phyloP scores from a whole-genome alignment of 2,329 filamentous ascomycete species.

The Colletotrichum tamarilloi region DNA sequence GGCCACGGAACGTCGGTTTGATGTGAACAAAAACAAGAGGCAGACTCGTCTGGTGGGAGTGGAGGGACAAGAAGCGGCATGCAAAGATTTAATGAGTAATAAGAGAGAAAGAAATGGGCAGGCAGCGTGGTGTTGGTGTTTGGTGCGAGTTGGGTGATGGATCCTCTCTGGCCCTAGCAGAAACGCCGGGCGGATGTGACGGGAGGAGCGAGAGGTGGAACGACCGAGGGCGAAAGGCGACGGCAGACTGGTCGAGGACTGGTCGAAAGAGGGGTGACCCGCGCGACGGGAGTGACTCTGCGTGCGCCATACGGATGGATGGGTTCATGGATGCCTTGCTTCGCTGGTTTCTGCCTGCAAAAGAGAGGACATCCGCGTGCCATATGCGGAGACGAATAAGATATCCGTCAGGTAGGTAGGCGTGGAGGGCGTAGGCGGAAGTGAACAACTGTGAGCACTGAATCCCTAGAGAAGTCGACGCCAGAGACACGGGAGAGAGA shows the following conservation, averaged over 20 bases:
- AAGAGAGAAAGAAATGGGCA: constrained; percentile 33
- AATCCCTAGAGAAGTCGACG: neutral
- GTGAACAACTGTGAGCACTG: neutral
- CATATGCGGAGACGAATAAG: no score
- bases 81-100: constrained; percentile 36
- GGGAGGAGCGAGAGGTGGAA: constrained; percentile 16
- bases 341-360: neutral
- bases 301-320: neutral
- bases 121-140: constrained; percentile 25
- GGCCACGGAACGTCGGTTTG: neutral
- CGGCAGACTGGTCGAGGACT: constrained; percentile 1
- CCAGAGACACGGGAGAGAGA: neutral
- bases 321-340: neutral
- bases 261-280: constrained; percentile 2
- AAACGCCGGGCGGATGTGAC: constrained; percentile 19
- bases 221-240: neutral
- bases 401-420: no score
- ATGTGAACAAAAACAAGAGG: constrained; percentile 8
- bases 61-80: constrained; percentile 34
- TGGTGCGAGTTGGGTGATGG: constrained; percentile 9
- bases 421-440: neutral
- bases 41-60: constrained; percentile 24
- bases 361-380: neutral
- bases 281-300: constrained; percentile 5
- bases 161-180: constrained; percentile 26